Evolutionary conservation across 2,329 filamentous ascomycete species (phyloP), one percentile per base, ranked within the genome.

Genomic region (Domatiomyces catenatus): DNA sequence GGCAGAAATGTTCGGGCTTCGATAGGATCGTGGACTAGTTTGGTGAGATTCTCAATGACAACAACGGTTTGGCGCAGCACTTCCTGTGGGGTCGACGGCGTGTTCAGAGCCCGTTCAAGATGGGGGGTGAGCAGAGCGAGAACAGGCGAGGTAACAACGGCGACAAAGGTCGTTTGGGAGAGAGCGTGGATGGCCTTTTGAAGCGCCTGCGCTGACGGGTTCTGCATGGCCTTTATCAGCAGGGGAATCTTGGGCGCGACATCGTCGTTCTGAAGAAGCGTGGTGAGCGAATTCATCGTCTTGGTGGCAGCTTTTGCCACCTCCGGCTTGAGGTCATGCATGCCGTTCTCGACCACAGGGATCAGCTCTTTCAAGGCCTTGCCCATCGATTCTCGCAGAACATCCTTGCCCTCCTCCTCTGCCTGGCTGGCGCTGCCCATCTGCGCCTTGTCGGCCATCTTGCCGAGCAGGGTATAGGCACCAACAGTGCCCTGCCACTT

Each of bases 401-500:
- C 72, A 63, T 96, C 90, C 74, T 95, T 94, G 62, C 87, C 81
- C 52, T 77, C 73, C 56, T 93, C 86, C 64, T 92, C 82, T 64
- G 95, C 88, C 67, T 84, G 83, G 62, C 80, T 86, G 53, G 86
- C 88, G 55, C 86, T 79, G 50, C 83, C 81, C 66, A 93, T 81
- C 75, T 93, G 84, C 42, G 90, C 86, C 74, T 93, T 94, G 65
- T 94, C 85, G 46, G 92, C 92, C 83, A 96, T 94, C 68, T 82
- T 86, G 65, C 92, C 88, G 52, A 98, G 71, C 56, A 96, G 68
- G 66, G 84, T 81, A 64, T 84, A 83, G 45, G 86, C 92, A 54
- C 84, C 89, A 49, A 95, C 86, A 15, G 86, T 86, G 54, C 92
- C 92, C 70, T 98, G 92, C 92, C 92, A 98, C 71, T 98, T 98